phyloP scores from a whole-genome alignment of 2,329 filamentous ascomycete species.

The Magnaporthiopsis rhizophila region DNA sequence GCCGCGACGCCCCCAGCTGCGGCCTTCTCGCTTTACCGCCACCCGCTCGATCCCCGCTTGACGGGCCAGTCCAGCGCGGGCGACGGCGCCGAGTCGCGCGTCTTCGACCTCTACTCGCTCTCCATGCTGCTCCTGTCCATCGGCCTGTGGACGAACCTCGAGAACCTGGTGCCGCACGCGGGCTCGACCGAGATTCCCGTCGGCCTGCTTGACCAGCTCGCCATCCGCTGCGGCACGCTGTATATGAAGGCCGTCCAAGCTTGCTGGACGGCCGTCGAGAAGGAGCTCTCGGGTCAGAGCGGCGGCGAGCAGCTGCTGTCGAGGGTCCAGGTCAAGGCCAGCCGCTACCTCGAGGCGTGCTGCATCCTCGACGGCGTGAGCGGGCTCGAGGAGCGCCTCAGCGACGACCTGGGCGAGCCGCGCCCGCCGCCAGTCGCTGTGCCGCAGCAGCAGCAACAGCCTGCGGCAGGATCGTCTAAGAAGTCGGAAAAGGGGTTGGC shows the following conservation, averaged over 20 bases:
- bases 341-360: conserved; percentile 53
- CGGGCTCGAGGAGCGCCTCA: conserved; percentile 45
- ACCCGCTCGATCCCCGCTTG: conserved; percentile 53
- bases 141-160: conserved; percentile 65
- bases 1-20: conserved; percentile 9
- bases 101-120: conserved; percentile 64
- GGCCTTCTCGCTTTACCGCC: conserved; percentile 46
- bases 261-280: conserved; percentile 64
- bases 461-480: conserved; percentile 15
- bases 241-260: conserved; percentile 69
- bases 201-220: conserved; percentile 53
- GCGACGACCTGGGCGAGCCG: conserved; percentile 34
- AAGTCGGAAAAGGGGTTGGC: conserved; percentile 1
- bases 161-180: conserved; percentile 38
- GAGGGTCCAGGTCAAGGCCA: conserved; percentile 45
- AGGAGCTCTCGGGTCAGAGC: conserved; percentile 40
- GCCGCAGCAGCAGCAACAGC: background rate
- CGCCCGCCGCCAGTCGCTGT: background rate
- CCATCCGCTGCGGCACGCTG: conserved; percentile 61
- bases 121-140: conserved; percentile 67
- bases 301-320: conserved; percentile 44
- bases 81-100: conserved; percentile 45
- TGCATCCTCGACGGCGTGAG: conserved; percentile 53
- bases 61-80: conserved; percentile 39
- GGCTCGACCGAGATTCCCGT: conserved; percentile 47